These are phyloP conservation scores for Ogataea pini DNA, from an alignment of 805 yeast species.

Conservation along the genomic window DNA sequence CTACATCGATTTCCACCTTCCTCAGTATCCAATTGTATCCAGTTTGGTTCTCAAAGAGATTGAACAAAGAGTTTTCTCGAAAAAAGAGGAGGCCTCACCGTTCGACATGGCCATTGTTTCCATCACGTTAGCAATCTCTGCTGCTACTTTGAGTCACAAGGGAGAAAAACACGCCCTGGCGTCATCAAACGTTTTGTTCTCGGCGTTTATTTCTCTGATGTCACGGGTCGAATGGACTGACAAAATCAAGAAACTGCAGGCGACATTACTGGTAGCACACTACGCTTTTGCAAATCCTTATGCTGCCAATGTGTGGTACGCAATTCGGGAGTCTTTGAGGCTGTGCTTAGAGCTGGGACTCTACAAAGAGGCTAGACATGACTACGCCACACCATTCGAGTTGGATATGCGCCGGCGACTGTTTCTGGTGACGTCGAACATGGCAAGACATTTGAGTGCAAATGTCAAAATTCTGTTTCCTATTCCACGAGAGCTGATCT, in stretches of 20 bases:
- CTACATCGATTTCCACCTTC: slow-evolving; percentile 17
- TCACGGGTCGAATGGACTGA: slow-evolving; percentile 10
- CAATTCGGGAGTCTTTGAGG: slow-evolving; percentile 15
- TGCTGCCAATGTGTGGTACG: slow-evolving; percentile 19
- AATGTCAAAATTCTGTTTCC: slow-evolving; percentile 15
- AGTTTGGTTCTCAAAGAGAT: slow-evolving; percentile 12
- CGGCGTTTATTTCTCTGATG: slow-evolving; percentile 9
- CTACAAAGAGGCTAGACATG: slow-evolving; percentile 12
- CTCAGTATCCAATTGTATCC: slow-evolving; percentile 21
- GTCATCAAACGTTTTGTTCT: slow-evolving; percentile 15
- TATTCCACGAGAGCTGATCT: slow-evolving; percentile 11
- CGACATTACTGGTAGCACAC: slow-evolving; percentile 16
- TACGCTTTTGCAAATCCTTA: slow-evolving; percentile 23
- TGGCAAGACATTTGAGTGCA: slow-evolving; percentile 18
- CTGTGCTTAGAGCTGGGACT: slow-evolving; percentile 18
- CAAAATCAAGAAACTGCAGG: slow-evolving; percentile 12
- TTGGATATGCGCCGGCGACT: slow-evolving; percentile 13
- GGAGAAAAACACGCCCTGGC: slow-evolving; percentile 15
- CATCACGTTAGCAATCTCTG: slow-evolving; percentile 12
- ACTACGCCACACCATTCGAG: slow-evolving; percentile 8
- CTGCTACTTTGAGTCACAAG: slow-evolving; percentile 15
- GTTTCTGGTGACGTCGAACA: slow-evolving; percentile 14
- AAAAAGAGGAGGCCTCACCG: slow-evolving; percentile 5
- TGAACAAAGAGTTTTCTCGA: slow-evolving; percentile 10
- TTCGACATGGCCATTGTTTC: slow-evolving; percentile 13